Conservation (phyloP, 2,329 filamentous ascomycete genomes). For the Escovopsis sp. region DNA sequence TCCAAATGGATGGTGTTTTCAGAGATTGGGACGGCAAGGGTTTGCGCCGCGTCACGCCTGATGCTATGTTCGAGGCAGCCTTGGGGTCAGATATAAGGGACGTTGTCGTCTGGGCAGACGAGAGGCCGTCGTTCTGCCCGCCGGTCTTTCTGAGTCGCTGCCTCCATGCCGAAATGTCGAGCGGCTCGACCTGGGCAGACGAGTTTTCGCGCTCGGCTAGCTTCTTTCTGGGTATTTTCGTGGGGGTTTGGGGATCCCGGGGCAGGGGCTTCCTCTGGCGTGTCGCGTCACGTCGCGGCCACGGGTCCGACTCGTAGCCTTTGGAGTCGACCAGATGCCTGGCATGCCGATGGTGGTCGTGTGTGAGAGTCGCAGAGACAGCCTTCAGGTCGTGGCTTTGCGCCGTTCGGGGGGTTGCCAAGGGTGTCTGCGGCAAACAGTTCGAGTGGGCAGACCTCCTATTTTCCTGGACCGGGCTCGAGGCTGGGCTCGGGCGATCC, state of each 20-base stretch:
- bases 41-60: too few relatives aligned
- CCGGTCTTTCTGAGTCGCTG: slow-evolving; percentile 1
- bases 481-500: too few relatives aligned
- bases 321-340: not conserved
- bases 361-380: not conserved
- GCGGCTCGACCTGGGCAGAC: not conserved
- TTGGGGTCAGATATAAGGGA: not conserved
- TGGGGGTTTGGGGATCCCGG: not conserved
- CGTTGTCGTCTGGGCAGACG: not conserved
- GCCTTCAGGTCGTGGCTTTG: not conserved
- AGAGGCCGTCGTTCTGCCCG: not conserved
- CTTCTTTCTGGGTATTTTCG: not conserved
- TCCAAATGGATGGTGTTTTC: too few relatives aligned
- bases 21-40: too few relatives aligned
- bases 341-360: not conserved
- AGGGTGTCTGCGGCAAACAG: not conserved
- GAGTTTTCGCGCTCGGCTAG: not conserved
- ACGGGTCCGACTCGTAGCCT: not conserved
- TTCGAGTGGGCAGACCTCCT: too few relatives aligned
- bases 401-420: not conserved
- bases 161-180: slow-evolving; percentile 3
- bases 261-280: not conserved
- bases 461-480: too few relatives aligned
- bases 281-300: not conserved
- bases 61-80: too few relatives aligned